Percentiles rank a stretch among this genome's conserved stretches.
Conservation (phyloP, 257 asterid species). For the Ajuga chamaepitys region DNA sequence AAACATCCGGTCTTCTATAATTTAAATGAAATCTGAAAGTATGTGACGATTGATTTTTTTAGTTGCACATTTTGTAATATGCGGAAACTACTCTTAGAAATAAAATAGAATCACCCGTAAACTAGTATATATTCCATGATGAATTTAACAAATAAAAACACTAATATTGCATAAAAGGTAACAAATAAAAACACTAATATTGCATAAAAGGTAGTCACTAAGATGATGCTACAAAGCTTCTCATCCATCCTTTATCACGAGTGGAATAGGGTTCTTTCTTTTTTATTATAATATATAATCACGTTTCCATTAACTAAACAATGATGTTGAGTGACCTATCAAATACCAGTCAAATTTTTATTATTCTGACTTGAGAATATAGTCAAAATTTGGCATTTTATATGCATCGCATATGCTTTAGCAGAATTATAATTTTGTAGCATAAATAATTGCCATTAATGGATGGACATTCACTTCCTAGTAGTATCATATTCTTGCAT, state of each 20-base stretch:
- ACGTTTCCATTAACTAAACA: neutral
- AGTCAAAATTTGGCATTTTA: constrained; percentile 6
- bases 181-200: no score
- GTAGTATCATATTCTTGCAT: constrained; percentile 18
- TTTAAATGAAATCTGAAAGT: no score
- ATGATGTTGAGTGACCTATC: neutral
- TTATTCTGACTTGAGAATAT: constrained; percentile 4
- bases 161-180: no score
- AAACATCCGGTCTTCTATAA: no score
- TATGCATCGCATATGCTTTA: neutral
- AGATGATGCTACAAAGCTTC: neutral
- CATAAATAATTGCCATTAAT: neutral
- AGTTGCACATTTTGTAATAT: no score
- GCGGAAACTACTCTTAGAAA: no score
- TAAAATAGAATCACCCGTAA: no score
- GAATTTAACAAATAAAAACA: no score
- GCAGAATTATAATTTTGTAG: no score
- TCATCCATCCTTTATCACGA: neutral
- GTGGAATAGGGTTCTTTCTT: constrained; percentile 10
- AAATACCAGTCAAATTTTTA: neutral
- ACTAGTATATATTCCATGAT: no score
- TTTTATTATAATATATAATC: neutral
- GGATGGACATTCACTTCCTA: constrained; percentile 14
- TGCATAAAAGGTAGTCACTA: neutral
- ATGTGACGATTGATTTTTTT: no score